Conservation (phyloP, 441 rosid genomes). For the Brassica balearica region DNA sequence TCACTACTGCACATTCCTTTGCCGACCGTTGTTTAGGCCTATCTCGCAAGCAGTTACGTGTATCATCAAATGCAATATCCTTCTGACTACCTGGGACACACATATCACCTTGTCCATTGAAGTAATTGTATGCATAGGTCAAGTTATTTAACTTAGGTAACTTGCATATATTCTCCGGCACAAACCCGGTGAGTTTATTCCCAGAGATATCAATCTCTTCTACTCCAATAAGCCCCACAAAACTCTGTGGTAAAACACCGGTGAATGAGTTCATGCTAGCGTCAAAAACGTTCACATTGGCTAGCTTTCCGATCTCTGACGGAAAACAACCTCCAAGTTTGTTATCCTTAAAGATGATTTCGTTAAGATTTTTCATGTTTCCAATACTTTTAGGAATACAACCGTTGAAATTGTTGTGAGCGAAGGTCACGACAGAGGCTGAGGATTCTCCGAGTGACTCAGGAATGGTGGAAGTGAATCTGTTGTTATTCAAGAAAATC, state of each 20-base stretch:
- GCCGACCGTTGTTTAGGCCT: conserved; percentile 58
- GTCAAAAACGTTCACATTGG: conserved; percentile 62
- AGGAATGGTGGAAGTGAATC: conserved; percentile 74
- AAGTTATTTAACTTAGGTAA: conserved; percentile 63
- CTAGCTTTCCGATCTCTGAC: conserved; percentile 59
- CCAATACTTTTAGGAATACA: conserved; percentile 80
- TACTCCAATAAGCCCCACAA: conserved; percentile 50
- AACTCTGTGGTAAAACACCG: conserved; percentile 58
- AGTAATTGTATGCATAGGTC: conserved; percentile 65
- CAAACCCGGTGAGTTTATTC: conserved; percentile 69
- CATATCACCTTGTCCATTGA: conserved; percentile 54
- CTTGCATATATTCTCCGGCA: conserved; percentile 60
- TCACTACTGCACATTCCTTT: conserved; percentile 53
- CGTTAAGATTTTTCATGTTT: conserved; percentile 68
- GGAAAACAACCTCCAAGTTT: conserved; percentile 81
- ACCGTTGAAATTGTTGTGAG: conserved; percentile 74
- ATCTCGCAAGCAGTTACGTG: conserved; percentile 60
- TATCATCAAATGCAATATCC: conserved; percentile 57
- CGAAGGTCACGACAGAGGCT: conserved; percentile 67
- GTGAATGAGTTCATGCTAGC: conserved; percentile 59
- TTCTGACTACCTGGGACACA: conserved; percentile 53
- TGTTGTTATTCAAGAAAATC: conserved; percentile 75
- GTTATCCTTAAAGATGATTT: conserved; percentile 64
- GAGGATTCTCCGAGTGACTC: conserved; percentile 68
- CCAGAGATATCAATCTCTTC: conserved; percentile 55